Conservation (phyloP, 1,139 yeast species). For the Yamadazyma jaroonii region DNA sequence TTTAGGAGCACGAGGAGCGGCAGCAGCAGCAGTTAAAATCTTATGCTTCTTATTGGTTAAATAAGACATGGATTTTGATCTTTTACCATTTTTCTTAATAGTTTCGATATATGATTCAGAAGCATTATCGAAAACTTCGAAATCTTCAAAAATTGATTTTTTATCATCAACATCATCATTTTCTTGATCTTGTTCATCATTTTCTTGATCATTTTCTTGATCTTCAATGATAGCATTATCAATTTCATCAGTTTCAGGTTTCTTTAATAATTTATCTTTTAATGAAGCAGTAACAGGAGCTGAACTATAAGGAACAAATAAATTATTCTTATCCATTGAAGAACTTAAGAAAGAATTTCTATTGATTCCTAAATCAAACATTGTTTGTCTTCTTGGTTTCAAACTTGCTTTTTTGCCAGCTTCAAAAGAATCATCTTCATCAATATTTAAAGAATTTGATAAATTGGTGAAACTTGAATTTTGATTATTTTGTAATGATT, state of each 20-base stretch:
- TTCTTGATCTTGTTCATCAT: conserved; percentile 22
- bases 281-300: conserved; percentile 78
- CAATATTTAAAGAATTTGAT: background rate
- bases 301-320: conserved; percentile 66
- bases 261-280: conserved; percentile 11
- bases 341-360: conserved; percentile 46
- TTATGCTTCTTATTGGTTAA: conserved; percentile 50
- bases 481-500: conserved; percentile 4
- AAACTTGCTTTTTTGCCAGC: conserved; percentile 23
- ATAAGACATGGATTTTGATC: conserved; percentile 65
- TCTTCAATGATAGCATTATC: conserved; percentile 6
- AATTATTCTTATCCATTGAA: conserved; percentile 47
- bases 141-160: conserved; percentile 38
- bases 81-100: conserved; percentile 45
- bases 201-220: background rate
- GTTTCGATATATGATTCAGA: conserved; percentile 31
- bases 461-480: background rate
- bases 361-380: conserved; percentile 46
- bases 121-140: conserved; percentile 43
- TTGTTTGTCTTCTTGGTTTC: conserved; percentile 47
- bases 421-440: conserved; percentile 18
- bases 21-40: conserved; percentile 73
- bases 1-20: conserved; percentile 75
- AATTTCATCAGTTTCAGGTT: conserved; percentile 3
- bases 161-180: conserved; percentile 25